Conservation (phyloP, 73 alveolate species). For the Vitrella brassicaformis region DNA sequence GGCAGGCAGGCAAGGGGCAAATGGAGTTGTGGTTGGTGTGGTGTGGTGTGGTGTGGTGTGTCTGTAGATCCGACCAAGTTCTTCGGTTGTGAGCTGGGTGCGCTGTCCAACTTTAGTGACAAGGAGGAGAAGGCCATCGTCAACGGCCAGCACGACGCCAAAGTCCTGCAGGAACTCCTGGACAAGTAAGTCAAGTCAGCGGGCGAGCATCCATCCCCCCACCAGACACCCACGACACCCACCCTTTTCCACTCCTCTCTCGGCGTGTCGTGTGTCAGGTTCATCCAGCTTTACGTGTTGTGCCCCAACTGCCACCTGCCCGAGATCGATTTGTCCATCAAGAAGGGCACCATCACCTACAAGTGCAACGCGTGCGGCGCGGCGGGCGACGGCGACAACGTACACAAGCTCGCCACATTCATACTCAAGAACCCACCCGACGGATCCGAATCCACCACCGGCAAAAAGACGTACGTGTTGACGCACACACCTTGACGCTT, state of each 20-base stretch:
- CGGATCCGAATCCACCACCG: background rate
- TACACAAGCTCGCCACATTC: conserved; percentile 35
- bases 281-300: conserved; percentile 44
- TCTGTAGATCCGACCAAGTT: conserved; percentile 43
- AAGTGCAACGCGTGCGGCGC: conserved; percentile 49
- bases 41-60: no score
- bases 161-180: conserved; percentile 14
- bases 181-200: no score
- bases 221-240: background rate
- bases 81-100: conserved; percentile 49
- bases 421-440: conserved; percentile 19
- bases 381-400: conserved; percentile 29
- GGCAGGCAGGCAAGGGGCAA: no score
- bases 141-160: conserved; percentile 45
- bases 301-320: conserved; percentile 50
- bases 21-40: no score
- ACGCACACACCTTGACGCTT: no score
- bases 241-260: background rate
- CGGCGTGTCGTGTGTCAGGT: background rate
- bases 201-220: background rate
- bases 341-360: conserved; percentile 19
- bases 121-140: conserved; percentile 46
- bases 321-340: conserved; percentile 38
- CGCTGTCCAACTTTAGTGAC: background rate
- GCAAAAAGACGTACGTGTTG: background rate